A percentile compares a stretch with the other conserved stretches of the same genome.
Conservation (phyloP, 345 rosid species). For the Ceriops tagal region DNA sequence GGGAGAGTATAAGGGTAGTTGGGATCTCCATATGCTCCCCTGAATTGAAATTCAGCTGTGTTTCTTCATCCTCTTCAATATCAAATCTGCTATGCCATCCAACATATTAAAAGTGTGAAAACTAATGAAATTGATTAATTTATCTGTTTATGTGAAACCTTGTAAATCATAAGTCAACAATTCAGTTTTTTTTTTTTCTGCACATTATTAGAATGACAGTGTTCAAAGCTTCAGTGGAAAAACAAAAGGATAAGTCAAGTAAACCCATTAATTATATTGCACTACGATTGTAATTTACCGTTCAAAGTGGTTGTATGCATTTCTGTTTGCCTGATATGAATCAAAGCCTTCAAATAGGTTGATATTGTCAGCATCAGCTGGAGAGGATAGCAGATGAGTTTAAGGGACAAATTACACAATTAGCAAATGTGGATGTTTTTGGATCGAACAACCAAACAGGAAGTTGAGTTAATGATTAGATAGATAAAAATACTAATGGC, state of each 20-base stretch:
- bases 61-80: conserved; percentile 61
- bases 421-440: background rate
- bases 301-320: conserved; percentile 53
- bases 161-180: background rate
- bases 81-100: conserved; percentile 59
- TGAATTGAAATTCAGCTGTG: conserved; percentile 46
- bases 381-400: conserved; percentile 18
- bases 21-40: conserved; percentile 50
- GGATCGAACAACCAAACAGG: background rate
- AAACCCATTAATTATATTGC: background rate
- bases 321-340: conserved; percentile 44
- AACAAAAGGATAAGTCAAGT: background rate
- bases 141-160: background rate
- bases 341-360: conserved; percentile 61
- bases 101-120: background rate
- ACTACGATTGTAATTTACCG: conserved; percentile 36
- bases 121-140: conserved; percentile 1
- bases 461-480: background rate
- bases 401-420: background rate
- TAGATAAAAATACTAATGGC: background rate
- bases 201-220: background rate
- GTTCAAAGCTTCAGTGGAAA: background rate
- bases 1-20: conserved; percentile 44
- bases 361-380: conserved; percentile 74
- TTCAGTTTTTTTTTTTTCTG: background rate